Evolutionary conservation across 208 protist genomes (phyloP).

Genomic region (Entamoeba invadens): DNA sequence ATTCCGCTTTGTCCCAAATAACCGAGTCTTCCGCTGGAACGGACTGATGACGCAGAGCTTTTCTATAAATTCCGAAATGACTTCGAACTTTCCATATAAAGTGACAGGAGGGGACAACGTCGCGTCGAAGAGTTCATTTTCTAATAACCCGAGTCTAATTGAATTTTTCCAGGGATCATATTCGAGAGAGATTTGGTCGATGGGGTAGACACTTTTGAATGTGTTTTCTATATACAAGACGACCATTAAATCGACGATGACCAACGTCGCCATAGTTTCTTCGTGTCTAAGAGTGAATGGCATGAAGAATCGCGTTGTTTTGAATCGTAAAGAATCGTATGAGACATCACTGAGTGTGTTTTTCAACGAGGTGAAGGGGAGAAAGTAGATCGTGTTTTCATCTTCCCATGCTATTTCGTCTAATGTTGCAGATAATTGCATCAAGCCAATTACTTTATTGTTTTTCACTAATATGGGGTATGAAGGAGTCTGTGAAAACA

Average conservation of each 20-base stretch:
- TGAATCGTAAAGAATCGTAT: neutral
- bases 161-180: neutral
- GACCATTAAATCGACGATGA: neutral
- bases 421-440: neutral
- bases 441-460: neutral
- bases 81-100: no score
- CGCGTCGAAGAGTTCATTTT: no score
- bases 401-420: neutral
- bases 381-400: neutral
- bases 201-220: neutral
- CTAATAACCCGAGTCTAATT: no score
- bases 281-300: neutral
- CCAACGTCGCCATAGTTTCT: neutral
- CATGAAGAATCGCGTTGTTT: neutral
- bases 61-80: neutral
- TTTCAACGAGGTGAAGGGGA: neutral
- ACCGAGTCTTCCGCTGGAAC: neutral
- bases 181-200: neutral
- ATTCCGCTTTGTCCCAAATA: neutral
- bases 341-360: neutral
- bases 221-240: neutral
- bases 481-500: neutral
- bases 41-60: neutral
- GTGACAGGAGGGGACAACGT: no score
- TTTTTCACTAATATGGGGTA: neutral